phyloP scores from a whole-genome alignment of 2,329 filamentous ascomycete species.

The Fusarium pseudonygamai region DNA sequence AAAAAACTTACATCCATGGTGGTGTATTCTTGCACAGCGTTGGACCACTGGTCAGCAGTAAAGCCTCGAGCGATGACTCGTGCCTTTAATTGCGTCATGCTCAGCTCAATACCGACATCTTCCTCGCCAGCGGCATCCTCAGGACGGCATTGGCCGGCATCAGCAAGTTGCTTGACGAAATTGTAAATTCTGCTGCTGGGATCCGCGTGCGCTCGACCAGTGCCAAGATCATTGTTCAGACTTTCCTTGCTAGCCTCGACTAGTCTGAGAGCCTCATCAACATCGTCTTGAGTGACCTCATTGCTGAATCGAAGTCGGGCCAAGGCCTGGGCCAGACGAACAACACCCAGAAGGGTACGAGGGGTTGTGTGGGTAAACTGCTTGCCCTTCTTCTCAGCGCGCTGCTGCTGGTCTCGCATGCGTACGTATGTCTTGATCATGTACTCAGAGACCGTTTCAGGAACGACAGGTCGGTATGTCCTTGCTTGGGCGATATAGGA shows the following conservation, averaged over 20 bases:
- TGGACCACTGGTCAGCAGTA: conserved; percentile 90
- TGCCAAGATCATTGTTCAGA: conserved; percentile 75
- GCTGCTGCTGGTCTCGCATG: conserved; percentile 90
- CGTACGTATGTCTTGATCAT: conserved; percentile 97
- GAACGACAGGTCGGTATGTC: conserved; percentile 86
- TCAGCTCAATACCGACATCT: conserved; percentile 73
- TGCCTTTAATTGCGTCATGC: conserved; percentile 88
- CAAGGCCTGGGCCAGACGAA: conserved; percentile 92
- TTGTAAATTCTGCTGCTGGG: conserved; percentile 94
- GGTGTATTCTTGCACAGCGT: conserved; percentile 89
- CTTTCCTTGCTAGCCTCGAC: conserved; percentile 94
- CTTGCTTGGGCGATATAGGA: conserved; percentile 95
- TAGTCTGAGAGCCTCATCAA: conserved; percentile 91
- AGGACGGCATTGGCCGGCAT: conserved; percentile 84
- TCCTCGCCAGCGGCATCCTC: conserved; percentile 69
- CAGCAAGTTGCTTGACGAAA: conserved; percentile 87
- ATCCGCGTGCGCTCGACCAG: conserved; percentile 74
- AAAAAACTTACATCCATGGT: conserved; percentile 78
- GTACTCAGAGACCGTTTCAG: conserved; percentile 89
- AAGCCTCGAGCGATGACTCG: conserved; percentile 96
- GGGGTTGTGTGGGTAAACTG: conserved; percentile 95
- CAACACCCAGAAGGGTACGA: conserved; percentile 89
- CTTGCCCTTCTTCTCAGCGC: conserved; percentile 89
- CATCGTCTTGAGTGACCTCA: conserved; percentile 87
- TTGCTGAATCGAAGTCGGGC: conserved; percentile 90